Conservation (phyloP, 1,139 yeast species). For the Protomyces lactucae-debilis region DNA sequence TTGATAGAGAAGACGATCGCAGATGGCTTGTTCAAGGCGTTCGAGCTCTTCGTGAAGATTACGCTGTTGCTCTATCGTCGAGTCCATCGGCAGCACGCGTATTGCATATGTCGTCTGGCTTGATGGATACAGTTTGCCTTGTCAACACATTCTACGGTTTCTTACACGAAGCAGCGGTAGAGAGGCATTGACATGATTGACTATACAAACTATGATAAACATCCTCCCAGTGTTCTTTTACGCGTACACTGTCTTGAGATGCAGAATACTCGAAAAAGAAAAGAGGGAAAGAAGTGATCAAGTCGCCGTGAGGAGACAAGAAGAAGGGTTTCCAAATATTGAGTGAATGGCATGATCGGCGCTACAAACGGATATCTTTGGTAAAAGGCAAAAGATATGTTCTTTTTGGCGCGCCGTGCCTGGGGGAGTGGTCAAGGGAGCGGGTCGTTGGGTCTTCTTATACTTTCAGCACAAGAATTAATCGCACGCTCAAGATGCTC, state of each 20-base stretch:
- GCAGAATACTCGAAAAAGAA: background rate
- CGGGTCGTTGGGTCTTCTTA: background rate
- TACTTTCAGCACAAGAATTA: background rate
- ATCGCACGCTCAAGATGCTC: background rate
- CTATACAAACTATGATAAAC: too few relatives aligned
- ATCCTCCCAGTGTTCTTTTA: too few relatives aligned
- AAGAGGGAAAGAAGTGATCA: background rate
- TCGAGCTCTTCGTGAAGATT: constrained; percentile 41
- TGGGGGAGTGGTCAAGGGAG: background rate
- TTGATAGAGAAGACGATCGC: constrained; percentile 44
- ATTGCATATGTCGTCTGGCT: background rate
- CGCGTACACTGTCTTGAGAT: background rate
- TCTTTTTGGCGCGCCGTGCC: constrained; percentile 24
- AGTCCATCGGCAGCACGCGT: constrained; percentile 18
- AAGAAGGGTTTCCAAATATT: constrained; percentile 21
- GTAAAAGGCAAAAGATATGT: constrained; percentile 28
- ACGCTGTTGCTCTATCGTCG: constrained; percentile 33
- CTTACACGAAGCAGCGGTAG: too few relatives aligned
- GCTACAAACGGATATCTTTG: constrained; percentile 28
- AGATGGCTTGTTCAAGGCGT: constrained; percentile 51
- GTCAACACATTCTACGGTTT: too few relatives aligned
- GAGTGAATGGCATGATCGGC: constrained; percentile 19
- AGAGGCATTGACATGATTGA: too few relatives aligned
- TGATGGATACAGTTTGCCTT: too few relatives aligned
- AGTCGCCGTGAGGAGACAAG: background rate